phyloP scores from a whole-genome alignment of 176 grass and related monocot genomes.

The Phoenix dactylifera region DNA sequence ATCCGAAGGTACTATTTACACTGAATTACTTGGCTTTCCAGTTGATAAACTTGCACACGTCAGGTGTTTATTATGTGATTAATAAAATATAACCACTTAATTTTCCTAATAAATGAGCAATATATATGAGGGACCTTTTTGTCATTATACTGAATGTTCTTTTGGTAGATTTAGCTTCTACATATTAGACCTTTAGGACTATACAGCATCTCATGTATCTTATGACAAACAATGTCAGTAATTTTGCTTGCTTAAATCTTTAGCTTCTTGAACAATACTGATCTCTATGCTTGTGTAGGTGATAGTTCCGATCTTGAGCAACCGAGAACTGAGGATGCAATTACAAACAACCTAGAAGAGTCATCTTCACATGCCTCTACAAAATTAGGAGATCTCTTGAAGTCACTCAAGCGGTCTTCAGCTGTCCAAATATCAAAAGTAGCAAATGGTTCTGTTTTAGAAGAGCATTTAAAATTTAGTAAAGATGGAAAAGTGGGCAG shows the following conservation, averaged over 20 bases:
- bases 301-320: constrained; percentile 21
- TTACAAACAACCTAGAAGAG: constrained; percentile 35
- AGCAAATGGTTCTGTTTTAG: constrained; percentile 34
- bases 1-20: constrained; percentile 39
- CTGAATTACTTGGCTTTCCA: too few relatives aligned
- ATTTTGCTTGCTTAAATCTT: too few relatives aligned
- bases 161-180: too few relatives aligned
- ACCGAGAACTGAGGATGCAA: constrained; percentile 27
- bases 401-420: constrained; percentile 50
- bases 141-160: too few relatives aligned
- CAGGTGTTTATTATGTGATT: too few relatives aligned
- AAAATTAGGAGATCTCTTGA: constrained; percentile 57
- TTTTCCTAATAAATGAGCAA: too few relatives aligned
- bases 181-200: too few relatives aligned
- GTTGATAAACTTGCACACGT: too few relatives aligned
- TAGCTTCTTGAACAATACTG: background rate
- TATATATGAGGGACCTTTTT: too few relatives aligned
- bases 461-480: constrained; percentile 5
- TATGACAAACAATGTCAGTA: too few relatives aligned
- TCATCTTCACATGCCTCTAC: constrained; percentile 47
- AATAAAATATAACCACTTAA: too few relatives aligned
- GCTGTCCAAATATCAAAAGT: constrained; percentile 39
- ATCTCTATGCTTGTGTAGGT: constrained; percentile 24
- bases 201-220: too few relatives aligned
- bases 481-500: constrained; percentile 4